Evolutionary conservation across 176 grass and related monocot genomes (phyloP), one percentile per base, ranked within the genome.

Genomic region (Cenchrus americanus): DNA sequence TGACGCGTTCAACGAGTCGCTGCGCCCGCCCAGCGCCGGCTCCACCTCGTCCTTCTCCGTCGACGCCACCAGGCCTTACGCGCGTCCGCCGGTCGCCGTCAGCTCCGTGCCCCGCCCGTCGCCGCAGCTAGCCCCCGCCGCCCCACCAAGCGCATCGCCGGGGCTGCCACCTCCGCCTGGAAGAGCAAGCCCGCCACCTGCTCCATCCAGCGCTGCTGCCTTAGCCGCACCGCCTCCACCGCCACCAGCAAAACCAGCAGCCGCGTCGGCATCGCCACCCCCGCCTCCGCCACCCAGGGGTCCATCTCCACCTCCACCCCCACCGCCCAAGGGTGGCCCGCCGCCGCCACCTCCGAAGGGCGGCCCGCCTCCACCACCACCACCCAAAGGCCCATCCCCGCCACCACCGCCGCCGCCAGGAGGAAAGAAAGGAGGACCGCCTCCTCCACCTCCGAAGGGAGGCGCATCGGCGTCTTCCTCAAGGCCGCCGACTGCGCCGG

Each of bases 401-500:
- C 90, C 93, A 0, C 85, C 91, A 0, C 90, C 90, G 0, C 90
- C 93, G 0, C 88, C 91, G 0, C 87, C 87, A 12, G 88, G 83
- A 0, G 83, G 85, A 0, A 89, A 86, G 78, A 89, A 83, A 71
- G 87, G 89, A 53, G 86, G 86, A 1, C 93, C 94, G 15, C 88
- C 93, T 2, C 91, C 94, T 42, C 94, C 94, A 3, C 88, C 89
- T 78, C 62, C 88, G 12, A 69, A 83, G 82, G 69, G 81, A 54
- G 73, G 66, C 0, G 80, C 86, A 43, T 22, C 82, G 10, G 66
- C 89, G 10, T 86, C 82, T 0, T 91, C 93, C 24, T 79, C 84
- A 19, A 88, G 91, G 85, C 94, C 94, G 15, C 91, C 94, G 54
- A 68, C 91, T 75, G 76, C 89, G 30, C 89, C 89, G 7, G 86